Evolutionary conservation across 2,329 filamentous ascomycete species (phyloP).

Genomic region (Fusarium tupiense): DNA sequence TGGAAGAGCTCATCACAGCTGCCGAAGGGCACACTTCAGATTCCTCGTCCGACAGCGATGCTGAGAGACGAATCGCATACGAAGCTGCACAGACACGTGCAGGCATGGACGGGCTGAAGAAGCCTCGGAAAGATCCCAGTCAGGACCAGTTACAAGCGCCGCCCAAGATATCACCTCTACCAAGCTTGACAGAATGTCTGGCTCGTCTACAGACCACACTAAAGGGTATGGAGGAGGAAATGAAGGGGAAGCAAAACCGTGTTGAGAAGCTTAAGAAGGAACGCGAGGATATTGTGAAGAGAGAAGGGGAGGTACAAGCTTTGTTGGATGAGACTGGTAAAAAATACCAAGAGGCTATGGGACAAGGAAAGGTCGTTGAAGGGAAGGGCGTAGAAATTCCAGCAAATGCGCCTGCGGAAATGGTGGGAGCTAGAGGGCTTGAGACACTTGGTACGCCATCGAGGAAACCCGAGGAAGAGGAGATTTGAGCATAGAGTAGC

Average conservation of each 20-base stretch:
- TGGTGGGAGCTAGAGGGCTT: conserved; percentile 48
- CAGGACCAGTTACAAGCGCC: conserved; percentile 65
- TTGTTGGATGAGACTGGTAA: conserved; percentile 84
- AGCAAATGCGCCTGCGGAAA: conserved; percentile 27
- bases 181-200: conserved; percentile 75
- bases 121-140: conserved; percentile 50
- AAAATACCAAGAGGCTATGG: conserved; percentile 60
- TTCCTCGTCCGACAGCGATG: conserved; percentile 74
- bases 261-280: conserved; percentile 76
- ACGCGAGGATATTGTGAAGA: conserved; percentile 70
- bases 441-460: conserved; percentile 49
- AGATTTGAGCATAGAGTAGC: conserved; percentile 1
- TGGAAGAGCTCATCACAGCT: conserved; percentile 83
- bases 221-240: conserved; percentile 69
- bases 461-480: conserved; percentile 39
- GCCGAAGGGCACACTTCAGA: conserved; percentile 75
- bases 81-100: conserved; percentile 86
- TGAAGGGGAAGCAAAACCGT: conserved; percentile 67
- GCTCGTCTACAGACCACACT: conserved; percentile 70
- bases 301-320: conserved; percentile 83
- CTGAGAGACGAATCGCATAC: conserved; percentile 81
- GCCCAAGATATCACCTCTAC: conserved; percentile 80
- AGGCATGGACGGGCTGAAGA: conserved; percentile 79
- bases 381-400: conserved; percentile 34
- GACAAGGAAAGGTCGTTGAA: conserved; percentile 39